phyloP scores from a whole-genome alignment of 257 asterid genomes.

The Lycium barbarum region DNA sequence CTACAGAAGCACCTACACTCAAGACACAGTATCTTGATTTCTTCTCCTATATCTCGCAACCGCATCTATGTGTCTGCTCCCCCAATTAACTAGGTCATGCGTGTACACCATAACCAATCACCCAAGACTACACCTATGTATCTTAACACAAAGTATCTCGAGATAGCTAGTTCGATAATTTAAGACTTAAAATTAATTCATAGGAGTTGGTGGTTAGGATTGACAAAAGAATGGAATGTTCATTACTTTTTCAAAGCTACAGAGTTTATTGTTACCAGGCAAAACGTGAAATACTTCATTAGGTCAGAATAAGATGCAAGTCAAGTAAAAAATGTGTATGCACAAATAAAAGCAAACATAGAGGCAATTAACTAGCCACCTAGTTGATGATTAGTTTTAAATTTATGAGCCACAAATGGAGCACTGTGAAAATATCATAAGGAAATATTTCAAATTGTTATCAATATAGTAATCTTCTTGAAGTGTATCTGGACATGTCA shows the following conservation, averaged over 20 bases:
- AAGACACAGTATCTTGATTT: background rate
- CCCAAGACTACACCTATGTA: background rate
- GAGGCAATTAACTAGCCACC: conserved; percentile 12
- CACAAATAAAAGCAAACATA: background rate
- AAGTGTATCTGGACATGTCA: background rate
- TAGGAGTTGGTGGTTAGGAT: background rate
- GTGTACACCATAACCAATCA: background rate
- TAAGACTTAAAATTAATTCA: background rate
- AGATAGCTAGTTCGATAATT: background rate
- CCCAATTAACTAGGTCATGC: background rate
- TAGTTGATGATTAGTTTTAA: background rate
- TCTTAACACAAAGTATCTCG: background rate
- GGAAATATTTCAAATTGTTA: background rate
- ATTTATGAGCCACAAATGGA: conserved; percentile 7
- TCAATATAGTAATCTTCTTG: conserved; percentile 3
- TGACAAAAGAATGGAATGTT: background rate
- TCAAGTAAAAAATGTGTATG: background rate
- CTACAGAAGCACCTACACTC: background rate
- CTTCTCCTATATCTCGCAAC: background rate
- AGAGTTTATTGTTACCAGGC: background rate
- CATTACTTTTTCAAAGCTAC: background rate
- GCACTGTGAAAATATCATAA: background rate
- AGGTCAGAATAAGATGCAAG: conserved; percentile 8
- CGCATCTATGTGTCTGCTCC: background rate
- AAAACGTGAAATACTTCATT: background rate